Evolutionary conservation across 352 stramenopile species (phyloP).

Genomic region (Phytophthora brassicae): DNA sequence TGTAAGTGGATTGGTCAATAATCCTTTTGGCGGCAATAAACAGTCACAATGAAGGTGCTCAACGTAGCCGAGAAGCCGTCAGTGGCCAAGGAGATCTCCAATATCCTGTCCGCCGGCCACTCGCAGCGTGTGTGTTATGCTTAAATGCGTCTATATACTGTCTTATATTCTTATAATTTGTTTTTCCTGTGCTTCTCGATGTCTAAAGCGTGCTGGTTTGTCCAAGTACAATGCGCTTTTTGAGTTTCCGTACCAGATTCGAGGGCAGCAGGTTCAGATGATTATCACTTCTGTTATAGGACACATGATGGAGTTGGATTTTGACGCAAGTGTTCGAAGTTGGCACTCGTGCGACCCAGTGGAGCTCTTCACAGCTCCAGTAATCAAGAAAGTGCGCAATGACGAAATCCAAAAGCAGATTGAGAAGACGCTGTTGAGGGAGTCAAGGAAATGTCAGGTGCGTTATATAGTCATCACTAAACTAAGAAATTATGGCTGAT

Average conservation of each 20-base stretch:
- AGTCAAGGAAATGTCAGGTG: slow-evolving; percentile 79
- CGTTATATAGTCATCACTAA: no score
- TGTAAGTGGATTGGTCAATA: no score
- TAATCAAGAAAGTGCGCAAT: slow-evolving; percentile 80
- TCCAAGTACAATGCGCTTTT: slow-evolving; percentile 92
- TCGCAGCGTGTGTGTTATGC: slow-evolving; percentile 54
- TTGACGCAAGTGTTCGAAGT: slow-evolving; percentile 81
- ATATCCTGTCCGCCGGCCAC: slow-evolving; percentile 88
- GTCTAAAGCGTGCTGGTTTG: slow-evolving; percentile 54
- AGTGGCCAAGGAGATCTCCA: slow-evolving; percentile 96
- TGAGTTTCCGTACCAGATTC: slow-evolving; percentile 90
- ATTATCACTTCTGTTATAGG: slow-evolving; percentile 96
- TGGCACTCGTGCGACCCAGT: slow-evolving; percentile 94
- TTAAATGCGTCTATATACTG: neutral
- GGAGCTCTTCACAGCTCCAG: slow-evolving; percentile 92
- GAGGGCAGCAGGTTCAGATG: slow-evolving; percentile 87
- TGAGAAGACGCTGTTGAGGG: slow-evolving; percentile 89
- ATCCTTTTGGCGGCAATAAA: no score
- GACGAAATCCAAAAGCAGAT: slow-evolving; percentile 90
- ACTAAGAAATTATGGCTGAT: no score
- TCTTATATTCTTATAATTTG: neutral
- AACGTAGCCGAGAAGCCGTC: slow-evolving; percentile 99
- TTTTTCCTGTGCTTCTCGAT: neutral
- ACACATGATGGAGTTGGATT: slow-evolving; percentile 98
- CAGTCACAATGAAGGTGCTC: slow-evolving; percentile 92